Evolutionary conservation across 1,284 basidiomycete species (phyloP).

Genomic region (Omphalotus olearius): DNA sequence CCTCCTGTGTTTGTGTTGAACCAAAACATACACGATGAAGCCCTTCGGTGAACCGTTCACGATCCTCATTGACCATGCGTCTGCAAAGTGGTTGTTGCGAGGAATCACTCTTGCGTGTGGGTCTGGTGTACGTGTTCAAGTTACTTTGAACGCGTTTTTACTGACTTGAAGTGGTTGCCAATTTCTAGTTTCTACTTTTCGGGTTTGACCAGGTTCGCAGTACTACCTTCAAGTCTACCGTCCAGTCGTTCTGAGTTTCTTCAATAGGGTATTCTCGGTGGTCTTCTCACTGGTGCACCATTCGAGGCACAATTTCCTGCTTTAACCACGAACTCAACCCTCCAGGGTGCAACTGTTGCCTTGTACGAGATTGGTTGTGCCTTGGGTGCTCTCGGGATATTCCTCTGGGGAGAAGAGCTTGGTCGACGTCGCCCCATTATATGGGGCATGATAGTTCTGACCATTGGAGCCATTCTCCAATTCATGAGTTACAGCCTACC

Average conservation of each 20-base stretch:
- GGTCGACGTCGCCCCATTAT: slow-evolving; percentile 18
- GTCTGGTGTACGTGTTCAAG: slow-evolving; percentile 5
- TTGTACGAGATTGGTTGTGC: slow-evolving; percentile 11
- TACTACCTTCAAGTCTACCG: neutral
- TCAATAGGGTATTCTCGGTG: slow-evolving; percentile 9
- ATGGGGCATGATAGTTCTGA: slow-evolving; percentile 28
- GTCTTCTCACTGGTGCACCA: slow-evolving; percentile 7
- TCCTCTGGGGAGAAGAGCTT: slow-evolving; percentile 16
- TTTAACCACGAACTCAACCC: slow-evolving; percentile 5
- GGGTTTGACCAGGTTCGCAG: no score
- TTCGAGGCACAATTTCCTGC: slow-evolving; percentile 8
- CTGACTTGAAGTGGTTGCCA: no score
- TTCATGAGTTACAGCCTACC: slow-evolving; percentile 47
- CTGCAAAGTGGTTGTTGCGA: neutral
- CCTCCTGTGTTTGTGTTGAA: no score
- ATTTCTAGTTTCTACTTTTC: no score
- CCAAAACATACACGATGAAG: no score
- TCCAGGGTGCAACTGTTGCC: slow-evolving; percentile 10
- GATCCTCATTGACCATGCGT: neutral
- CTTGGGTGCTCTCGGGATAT: slow-evolving; percentile 4
- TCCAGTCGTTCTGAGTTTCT: neutral
- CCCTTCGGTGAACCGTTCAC: no score
- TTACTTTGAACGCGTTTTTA: neutral
- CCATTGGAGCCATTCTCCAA: slow-evolving; percentile 57
- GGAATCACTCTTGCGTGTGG: slow-evolving; percentile 6